These are phyloP conservation scores for Hyaloscypha variabilis DNA, from an alignment of 495 filamentous ascomycete genomes.

Conservation along the genomic window DNA sequence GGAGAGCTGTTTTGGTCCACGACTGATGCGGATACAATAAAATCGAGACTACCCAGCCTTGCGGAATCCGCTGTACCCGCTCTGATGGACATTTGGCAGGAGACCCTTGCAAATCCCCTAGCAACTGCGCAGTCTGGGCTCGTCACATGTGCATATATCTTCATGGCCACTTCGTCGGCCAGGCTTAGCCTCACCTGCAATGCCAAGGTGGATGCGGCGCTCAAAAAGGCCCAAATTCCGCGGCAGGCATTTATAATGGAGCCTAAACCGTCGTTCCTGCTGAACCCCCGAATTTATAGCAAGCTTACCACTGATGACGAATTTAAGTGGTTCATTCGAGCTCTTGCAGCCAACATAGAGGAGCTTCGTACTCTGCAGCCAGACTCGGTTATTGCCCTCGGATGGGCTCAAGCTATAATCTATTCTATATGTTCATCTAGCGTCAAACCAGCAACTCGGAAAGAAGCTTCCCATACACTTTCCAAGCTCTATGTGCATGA, in stretches of 20 bases:
- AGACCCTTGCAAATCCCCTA: constrained; percentile 74
- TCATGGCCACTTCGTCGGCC: constrained; percentile 59
- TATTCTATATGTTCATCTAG: constrained; percentile 68
- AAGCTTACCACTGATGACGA: constrained; percentile 76
- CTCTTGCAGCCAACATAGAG: constrained; percentile 63
- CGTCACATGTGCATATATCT: constrained; percentile 71
- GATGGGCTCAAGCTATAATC: constrained; percentile 83
- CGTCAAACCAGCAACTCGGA: constrained; percentile 59
- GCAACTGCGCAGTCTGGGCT: constrained; percentile 77
- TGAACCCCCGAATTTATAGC: constrained; percentile 81
- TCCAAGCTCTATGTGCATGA: constrained; percentile 58
- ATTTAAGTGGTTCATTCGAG: constrained; percentile 71
- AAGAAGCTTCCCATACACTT: constrained; percentile 59
- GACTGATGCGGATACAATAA: constrained; percentile 42
- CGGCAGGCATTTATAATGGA: constrained; percentile 64
- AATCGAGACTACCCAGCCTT: constrained; percentile 53
- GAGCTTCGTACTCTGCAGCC: constrained; percentile 39
- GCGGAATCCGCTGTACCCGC: constrained; percentile 62
- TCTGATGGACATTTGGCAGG: constrained; percentile 73
- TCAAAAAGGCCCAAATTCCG: constrained; percentile 62
- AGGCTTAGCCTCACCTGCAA: constrained; percentile 48
- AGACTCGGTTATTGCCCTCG: constrained; percentile 41
- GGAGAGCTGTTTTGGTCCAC: constrained; percentile 72
- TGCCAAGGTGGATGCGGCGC: constrained; percentile 41
- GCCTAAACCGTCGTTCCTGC: constrained; percentile 81